Conservation (phyloP, 2,329 filamentous ascomycete genomes). For the Neonectria ditissima region DNA sequence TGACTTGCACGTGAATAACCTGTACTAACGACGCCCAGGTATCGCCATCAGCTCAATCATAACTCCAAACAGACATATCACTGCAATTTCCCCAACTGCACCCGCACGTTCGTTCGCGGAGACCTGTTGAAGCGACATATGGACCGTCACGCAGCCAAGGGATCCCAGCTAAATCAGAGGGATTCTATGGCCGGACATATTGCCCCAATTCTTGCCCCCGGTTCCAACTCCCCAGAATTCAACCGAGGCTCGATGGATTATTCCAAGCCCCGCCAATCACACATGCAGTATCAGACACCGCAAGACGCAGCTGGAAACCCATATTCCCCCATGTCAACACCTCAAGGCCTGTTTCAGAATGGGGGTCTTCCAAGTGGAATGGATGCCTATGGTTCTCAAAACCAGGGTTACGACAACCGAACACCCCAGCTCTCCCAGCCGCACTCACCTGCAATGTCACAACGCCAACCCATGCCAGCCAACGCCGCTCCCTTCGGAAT, state of each 20-base stretch:
- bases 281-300: slow-evolving; percentile 60
- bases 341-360: slow-evolving; percentile 49
- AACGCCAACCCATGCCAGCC: slow-evolving; percentile 60
- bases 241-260: slow-evolving; percentile 57
- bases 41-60: slow-evolving; percentile 96
- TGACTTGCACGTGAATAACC: not conserved
- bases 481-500: slow-evolving; percentile 63
- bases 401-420: slow-evolving; percentile 50
- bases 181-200: slow-evolving; percentile 61
- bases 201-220: slow-evolving; percentile 54
- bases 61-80: slow-evolving; percentile 94
- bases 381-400: slow-evolving; percentile 57
- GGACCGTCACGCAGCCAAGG: slow-evolving; percentile 83
- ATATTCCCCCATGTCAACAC: slow-evolving; percentile 60
- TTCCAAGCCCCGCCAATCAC: slow-evolving; percentile 52
- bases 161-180: slow-evolving; percentile 80
- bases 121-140: slow-evolving; percentile 90
- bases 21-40: slow-evolving; percentile 54
- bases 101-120: slow-evolving; percentile 90
- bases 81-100: slow-evolving; percentile 92
- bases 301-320: slow-evolving; percentile 58
- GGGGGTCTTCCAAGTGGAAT: slow-evolving; percentile 48
- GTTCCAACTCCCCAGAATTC: slow-evolving; percentile 61
- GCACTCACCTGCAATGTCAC: slow-evolving; percentile 55
- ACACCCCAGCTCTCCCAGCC: slow-evolving; percentile 41